A percentile compares a stretch with the other conserved stretches of the same genome.
Conservation (phyloP, 805 yeast genomes). For the Candida andamanensis region DNA sequence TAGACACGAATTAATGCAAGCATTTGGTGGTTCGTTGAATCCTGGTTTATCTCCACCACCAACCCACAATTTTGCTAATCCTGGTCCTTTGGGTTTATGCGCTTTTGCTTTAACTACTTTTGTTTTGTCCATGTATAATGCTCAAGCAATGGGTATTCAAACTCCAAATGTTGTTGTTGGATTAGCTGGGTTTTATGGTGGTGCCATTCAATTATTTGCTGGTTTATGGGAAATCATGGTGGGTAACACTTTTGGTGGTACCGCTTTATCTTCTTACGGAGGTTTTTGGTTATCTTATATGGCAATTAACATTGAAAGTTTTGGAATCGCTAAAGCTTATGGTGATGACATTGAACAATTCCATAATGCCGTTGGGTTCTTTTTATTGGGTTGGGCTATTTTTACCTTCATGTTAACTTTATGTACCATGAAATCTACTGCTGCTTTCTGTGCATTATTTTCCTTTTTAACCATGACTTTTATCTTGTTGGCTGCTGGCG, state of each 20-base stretch:
- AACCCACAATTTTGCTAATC: slow-evolving; percentile 57
- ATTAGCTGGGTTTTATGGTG: slow-evolving; percentile 61
- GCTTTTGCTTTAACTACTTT: slow-evolving; percentile 65
- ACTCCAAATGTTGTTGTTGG: slow-evolving; percentile 55
- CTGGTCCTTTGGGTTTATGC: slow-evolving; percentile 61
- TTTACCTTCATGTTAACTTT: slow-evolving; percentile 34
- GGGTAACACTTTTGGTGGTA: slow-evolving; percentile 66
- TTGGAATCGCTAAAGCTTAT: slow-evolving; percentile 31
- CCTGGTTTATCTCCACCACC: slow-evolving; percentile 39
- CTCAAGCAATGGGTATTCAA: slow-evolving; percentile 50
- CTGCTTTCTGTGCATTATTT: slow-evolving; percentile 30
- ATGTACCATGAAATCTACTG: slow-evolving; percentile 35
- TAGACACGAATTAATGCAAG: slow-evolving; percentile 36
- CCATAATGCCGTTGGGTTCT: slow-evolving; percentile 30
- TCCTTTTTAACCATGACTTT: slow-evolving; percentile 28
- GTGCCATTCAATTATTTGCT: slow-evolving; percentile 54
- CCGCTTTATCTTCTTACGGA: slow-evolving; percentile 56
- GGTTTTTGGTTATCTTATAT: slow-evolving; percentile 34
- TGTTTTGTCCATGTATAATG: slow-evolving; percentile 53
- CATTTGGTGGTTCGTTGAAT: slow-evolving; percentile 36
- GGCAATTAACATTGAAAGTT: slow-evolving; percentile 24
- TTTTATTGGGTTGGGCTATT: slow-evolving; percentile 35
- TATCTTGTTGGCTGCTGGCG: slow-evolving; percentile 32
- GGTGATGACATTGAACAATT: slow-evolving; percentile 22
- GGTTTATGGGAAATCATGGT: slow-evolving; percentile 65